phyloP scores from a whole-genome alignment of 495 filamentous ascomycete genomes.

The Mycothermus thermophilus region DNA sequence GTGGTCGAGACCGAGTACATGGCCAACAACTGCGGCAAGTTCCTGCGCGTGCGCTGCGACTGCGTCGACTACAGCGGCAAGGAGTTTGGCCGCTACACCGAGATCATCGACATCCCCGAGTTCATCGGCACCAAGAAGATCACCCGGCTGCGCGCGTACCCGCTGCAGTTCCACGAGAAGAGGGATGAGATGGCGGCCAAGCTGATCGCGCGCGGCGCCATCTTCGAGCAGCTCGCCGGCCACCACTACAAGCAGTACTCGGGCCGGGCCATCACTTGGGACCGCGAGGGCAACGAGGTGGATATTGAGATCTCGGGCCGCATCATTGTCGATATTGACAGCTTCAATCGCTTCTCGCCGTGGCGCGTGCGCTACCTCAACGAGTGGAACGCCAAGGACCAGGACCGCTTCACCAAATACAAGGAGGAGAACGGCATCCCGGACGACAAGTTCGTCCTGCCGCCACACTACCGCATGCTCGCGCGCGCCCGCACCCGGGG shows the following conservation, averaged over 20 bases:
- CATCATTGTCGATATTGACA: conserved; percentile 24
- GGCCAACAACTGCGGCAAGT: conserved; percentile 25
- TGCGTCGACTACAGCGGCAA: conserved; percentile 50
- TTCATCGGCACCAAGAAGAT: conserved; percentile 47
- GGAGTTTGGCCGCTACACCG: conserved; percentile 36
- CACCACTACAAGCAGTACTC: conserved; percentile 44
- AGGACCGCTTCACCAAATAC: conserved; percentile 14
- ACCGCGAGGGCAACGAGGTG: conserved; percentile 22
- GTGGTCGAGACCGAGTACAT: conserved; percentile 19
- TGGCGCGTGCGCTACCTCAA: conserved; percentile 14
- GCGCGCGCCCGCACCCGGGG: conserved; percentile 27
- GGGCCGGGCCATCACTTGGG: conserved; percentile 30
- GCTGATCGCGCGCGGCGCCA: conserved; percentile 33
- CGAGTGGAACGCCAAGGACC: conserved; percentile 20
- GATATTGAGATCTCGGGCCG: conserved; percentile 17
- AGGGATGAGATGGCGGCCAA: conserved; percentile 23
- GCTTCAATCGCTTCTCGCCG: conserved; percentile 23
- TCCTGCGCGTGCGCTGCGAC: conserved; percentile 25
- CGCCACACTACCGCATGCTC: conserved; percentile 30
- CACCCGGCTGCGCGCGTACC: conserved; percentile 40
- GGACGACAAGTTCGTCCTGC: conserved; percentile 13
- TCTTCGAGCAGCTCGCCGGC: conserved; percentile 42
- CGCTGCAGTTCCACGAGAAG: conserved; percentile 41
- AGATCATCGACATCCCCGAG: conserved; percentile 28
- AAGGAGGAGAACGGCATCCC: conserved; percentile 8